Evolutionary conservation across 192 early-diverging fungal genomes (phyloP).

Genomic region (Mortierella claussenii): DNA sequence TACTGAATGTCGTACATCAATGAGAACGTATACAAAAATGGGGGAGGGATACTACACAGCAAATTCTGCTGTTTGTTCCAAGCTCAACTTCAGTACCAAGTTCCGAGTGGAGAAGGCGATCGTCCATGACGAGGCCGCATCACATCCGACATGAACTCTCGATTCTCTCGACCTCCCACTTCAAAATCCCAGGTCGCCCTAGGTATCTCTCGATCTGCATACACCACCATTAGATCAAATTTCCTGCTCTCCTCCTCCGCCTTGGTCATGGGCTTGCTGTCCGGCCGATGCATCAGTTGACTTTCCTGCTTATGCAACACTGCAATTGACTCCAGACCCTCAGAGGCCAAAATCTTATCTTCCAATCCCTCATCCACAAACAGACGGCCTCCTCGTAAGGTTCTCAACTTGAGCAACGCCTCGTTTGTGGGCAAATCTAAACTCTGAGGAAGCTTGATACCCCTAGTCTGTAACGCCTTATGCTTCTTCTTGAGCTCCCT

Average conservation of each 20-base stretch:
- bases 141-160: constrained; percentile 26
- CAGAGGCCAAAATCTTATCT: background rate
- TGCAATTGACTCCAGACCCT: constrained; percentile 1
- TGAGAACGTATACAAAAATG: background rate
- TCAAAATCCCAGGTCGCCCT: too few relatives aligned
- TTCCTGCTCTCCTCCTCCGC: background rate
- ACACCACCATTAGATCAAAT: background rate
- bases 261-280: background rate
- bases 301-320: background rate
- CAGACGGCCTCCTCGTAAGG: background rate
- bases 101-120: constrained; percentile 30
- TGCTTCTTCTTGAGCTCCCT: background rate
- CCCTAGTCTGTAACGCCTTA: background rate
- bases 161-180: constrained; percentile 2
- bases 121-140: constrained; percentile 37
- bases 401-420: background rate
- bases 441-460: background rate
- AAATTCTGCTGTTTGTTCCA: too few relatives aligned
- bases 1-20: too few relatives aligned
- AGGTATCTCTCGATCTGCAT: background rate
- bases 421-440: background rate
- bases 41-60: background rate
- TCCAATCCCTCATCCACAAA: background rate
- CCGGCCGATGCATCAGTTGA: background rate
- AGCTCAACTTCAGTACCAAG: constrained; percentile 14